Evolutionary conservation across 1,139 yeast species (phyloP), one percentile per base, ranked within the genome.

Genomic region (Arxiozyma bovina): DNA sequence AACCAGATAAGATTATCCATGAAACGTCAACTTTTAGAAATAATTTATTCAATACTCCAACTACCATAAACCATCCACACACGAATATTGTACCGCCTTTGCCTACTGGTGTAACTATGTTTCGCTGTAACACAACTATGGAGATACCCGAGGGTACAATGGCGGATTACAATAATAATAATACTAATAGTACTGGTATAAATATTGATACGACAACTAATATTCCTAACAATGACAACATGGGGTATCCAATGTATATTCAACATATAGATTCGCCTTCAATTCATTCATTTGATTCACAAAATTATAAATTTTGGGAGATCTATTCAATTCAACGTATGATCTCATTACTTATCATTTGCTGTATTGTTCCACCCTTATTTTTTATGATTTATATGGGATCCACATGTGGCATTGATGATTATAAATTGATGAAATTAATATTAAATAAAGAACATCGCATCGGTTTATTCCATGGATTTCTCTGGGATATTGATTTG

Each of bases 401-500:
- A 4, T 30, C 51, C 2, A 30, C 25, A 8, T 30, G 55, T 18
- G 61, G 63, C 21, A 49, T 64, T 7, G 51, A 59, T 17, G 63
- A 64, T 42, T 54, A 60, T 21, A 54, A 55, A 42, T 40, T 65
- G 12, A 57, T 63, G 63, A 57, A 57, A 45, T 38, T 65, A 53
- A 52, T 64, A 2, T 53, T 64, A 56, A 60, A 60, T 45, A 51
- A 52, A 8, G 56, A 62, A 25, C 60, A 63, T 56, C 55, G 67
- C 38, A 45, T 54, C 18, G 62, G 62, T 1, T 50, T 63, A 38
- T 53, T 60, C 22, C 56, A 59, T 34, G 68, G 67, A 6, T 63
- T 60, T 45, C 53, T 61, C 2, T 63, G 67, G 68, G 63, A 65
- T 27, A 55, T 64, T 17, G 62, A 62, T 47, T 52, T 65, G 15